Evolutionary conservation across 805 yeast species (phyloP).

Genomic region (Kodamaea laetipori): DNA sequence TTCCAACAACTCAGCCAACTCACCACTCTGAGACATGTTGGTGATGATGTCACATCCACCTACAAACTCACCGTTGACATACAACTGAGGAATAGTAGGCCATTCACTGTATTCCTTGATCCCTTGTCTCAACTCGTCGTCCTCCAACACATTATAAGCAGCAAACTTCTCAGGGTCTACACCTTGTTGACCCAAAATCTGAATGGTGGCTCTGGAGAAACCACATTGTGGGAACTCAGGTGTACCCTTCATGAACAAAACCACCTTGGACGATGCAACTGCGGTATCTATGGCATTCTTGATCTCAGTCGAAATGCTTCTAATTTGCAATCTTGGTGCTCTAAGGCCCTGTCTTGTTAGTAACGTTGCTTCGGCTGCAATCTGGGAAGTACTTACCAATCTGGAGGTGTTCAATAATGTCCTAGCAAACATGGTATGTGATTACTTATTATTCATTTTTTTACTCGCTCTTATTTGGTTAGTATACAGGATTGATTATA

Average conservation of each 20-base stretch:
- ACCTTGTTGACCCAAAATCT: slow-evolving; percentile 92
- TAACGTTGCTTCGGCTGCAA: too few relatives aligned
- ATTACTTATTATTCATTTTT: slow-evolving; percentile 1
- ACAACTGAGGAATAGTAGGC: slow-evolving; percentile 98
- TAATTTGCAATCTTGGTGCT: slow-evolving; percentile 15
- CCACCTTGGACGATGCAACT: slow-evolving; percentile 87
- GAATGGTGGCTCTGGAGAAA: slow-evolving; percentile 92
- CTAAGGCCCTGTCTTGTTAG: slow-evolving; percentile 10
- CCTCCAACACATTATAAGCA: slow-evolving; percentile 95
- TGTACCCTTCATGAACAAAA: slow-evolving; percentile 96
- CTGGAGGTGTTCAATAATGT: slow-evolving; percentile 16
- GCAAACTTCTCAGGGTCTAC: slow-evolving; percentile 96
- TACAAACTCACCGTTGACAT: slow-evolving; percentile 84
- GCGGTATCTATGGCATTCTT: slow-evolving; percentile 84
- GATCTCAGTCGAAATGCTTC: slow-evolving; percentile 76
- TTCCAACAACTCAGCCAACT: slow-evolving; percentile 81
- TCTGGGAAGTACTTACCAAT: slow-evolving; percentile 15
- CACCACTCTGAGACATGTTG: slow-evolving; percentile 91
- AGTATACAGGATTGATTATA: background rate
- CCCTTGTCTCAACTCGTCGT: slow-evolving; percentile 89
- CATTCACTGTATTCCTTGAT: slow-evolving; percentile 93
- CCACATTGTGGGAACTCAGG: slow-evolving; percentile 99
- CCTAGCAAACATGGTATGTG: slow-evolving; percentile 14
- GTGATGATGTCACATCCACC: slow-evolving; percentile 97
- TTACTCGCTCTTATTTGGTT: background rate